These are phyloP conservation scores for Aureoboletus auriporus DNA, from an alignment of 768 basidiomycete genomes.

Conservation along the genomic window DNA sequence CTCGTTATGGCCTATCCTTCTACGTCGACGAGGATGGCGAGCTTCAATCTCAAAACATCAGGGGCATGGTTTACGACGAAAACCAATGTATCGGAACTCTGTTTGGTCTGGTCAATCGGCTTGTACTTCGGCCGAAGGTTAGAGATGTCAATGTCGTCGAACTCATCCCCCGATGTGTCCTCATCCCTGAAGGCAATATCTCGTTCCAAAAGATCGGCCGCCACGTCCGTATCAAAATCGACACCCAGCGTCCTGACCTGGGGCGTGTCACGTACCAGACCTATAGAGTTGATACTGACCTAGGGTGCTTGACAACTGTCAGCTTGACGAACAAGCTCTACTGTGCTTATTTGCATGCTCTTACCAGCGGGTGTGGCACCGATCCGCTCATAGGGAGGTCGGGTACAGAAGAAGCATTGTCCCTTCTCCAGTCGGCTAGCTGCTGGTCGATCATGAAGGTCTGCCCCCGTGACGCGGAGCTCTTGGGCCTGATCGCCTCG, in stretches of 20 bases:
- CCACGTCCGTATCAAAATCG: slow-evolving; percentile 9
- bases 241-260: neutral
- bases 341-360: slow-evolving; percentile 41
- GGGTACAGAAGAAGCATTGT: slow-evolving; percentile 26
- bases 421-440: slow-evolving; percentile 34
- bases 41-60: slow-evolving; percentile 39
- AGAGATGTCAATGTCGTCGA: neutral
- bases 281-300: slow-evolving; percentile 26
- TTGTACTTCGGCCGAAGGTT: slow-evolving; percentile 42
- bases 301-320: slow-evolving; percentile 20
- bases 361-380: slow-evolving; percentile 35
- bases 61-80: slow-evolving; percentile 37
- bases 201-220: slow-evolving; percentile 27
- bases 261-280: slow-evolving; percentile 16
- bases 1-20: slow-evolving; percentile 40
- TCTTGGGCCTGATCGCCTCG: slow-evolving; percentile 30
- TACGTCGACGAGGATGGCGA: slow-evolving; percentile 28
- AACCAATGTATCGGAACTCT: slow-evolving; percentile 41
- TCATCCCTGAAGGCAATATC: slow-evolving; percentile 37
- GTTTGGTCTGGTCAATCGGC: slow-evolving; percentile 38
- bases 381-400: slow-evolving; percentile 37
- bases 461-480: slow-evolving; percentile 17
- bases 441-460: slow-evolving; percentile 37
- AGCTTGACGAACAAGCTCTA: slow-evolving; percentile 29
- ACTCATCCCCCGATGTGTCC: slow-evolving; percentile 14